Evolutionary conservation across 1,284 basidiomycete genomes (phyloP).

Genomic region (Cryptococcus sp.): DNA sequence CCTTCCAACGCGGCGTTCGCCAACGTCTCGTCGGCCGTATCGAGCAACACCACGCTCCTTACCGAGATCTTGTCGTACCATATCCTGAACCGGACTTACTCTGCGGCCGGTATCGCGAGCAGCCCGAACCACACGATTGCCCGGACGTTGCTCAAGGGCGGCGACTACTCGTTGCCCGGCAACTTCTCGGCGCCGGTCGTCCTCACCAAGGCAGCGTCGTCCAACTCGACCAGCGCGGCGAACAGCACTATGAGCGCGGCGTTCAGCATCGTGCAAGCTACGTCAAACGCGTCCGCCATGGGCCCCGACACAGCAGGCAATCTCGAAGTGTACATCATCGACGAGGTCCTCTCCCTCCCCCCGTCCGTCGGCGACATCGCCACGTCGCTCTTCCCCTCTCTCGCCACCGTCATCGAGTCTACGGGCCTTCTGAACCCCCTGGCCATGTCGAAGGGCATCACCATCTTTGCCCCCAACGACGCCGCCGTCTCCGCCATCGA

Average conservation of each 20-base stretch:
- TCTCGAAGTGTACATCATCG: slow-evolving; percentile 53
- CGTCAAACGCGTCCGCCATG: slow-evolving; percentile 56
- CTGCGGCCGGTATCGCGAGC: slow-evolving; percentile 49
- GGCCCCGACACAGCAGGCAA: slow-evolving; percentile 36
- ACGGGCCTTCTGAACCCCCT: slow-evolving; percentile 55
- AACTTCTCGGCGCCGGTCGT: slow-evolving; percentile 63
- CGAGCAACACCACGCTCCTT: slow-evolving; percentile 53
- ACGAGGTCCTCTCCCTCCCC: slow-evolving; percentile 61
- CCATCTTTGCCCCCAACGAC: slow-evolving; percentile 68
- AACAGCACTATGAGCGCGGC: slow-evolving; percentile 25
- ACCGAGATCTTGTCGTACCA: slow-evolving; percentile 64
- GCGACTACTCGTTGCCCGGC: slow-evolving; percentile 32
- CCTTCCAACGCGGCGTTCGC: slow-evolving; percentile 51
- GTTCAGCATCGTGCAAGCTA: slow-evolving; percentile 34
- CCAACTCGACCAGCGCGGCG: slow-evolving; percentile 55
- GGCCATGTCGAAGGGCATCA: slow-evolving; percentile 60
- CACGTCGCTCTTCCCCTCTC: slow-evolving; percentile 48
- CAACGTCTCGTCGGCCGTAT: slow-evolving; percentile 47
- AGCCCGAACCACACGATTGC: slow-evolving; percentile 61
- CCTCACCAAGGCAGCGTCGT: slow-evolving; percentile 52
- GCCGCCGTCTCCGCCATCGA: slow-evolving; percentile 57
- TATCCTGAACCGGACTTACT: slow-evolving; percentile 61
- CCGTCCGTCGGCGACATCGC: slow-evolving; percentile 58
- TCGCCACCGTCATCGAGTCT: slow-evolving; percentile 49
- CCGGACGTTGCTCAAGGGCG: slow-evolving; percentile 62